These are phyloP conservation scores for Rhodotorula sphaerocarpa DNA, from an alignment of 768 basidiomycete genomes.

Conservation along the genomic window DNA sequence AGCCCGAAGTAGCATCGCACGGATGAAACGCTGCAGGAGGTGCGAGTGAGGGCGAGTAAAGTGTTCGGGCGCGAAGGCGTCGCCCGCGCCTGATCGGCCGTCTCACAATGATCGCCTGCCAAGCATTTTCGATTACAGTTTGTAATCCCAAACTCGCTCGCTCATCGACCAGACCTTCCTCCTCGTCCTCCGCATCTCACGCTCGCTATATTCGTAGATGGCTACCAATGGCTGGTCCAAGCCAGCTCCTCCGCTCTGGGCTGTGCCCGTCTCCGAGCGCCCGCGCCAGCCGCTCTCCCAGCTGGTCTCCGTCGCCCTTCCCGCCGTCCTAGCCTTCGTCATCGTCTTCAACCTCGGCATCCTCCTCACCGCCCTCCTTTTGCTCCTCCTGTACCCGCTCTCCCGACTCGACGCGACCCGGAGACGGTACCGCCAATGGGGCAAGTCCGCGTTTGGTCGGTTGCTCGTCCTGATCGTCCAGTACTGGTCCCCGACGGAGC, in stretches of 20 bases:
- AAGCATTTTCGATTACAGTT: too few relatives aligned
- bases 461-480: conserved; percentile 60
- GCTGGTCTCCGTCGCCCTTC: background rate
- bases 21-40: too few relatives aligned
- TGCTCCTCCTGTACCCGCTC: background rate
- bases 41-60: too few relatives aligned
- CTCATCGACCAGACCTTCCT: too few relatives aligned
- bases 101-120: too few relatives aligned
- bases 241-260: too few relatives aligned
- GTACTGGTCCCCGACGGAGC: conserved; percentile 68
- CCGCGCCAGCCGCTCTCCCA: conserved; percentile 1
- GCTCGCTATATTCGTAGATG: background rate
- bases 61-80: too few relatives aligned
- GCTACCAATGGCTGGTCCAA: too few relatives aligned
- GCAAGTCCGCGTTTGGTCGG: conserved; percentile 15
- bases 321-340: background rate
- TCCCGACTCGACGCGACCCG: background rate
- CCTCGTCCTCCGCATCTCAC: too few relatives aligned
- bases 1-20: too few relatives aligned
- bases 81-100: too few relatives aligned
- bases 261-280: conserved; percentile 3
- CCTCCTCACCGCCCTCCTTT: background rate
- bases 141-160: too few relatives aligned
- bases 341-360: background rate
- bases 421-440: background rate